Percentiles rank a stretch among this genome's conserved stretches.
phyloP scores from a whole-genome alignment of 73 alveolate species.

The Stentor coeruleus region DNA sequence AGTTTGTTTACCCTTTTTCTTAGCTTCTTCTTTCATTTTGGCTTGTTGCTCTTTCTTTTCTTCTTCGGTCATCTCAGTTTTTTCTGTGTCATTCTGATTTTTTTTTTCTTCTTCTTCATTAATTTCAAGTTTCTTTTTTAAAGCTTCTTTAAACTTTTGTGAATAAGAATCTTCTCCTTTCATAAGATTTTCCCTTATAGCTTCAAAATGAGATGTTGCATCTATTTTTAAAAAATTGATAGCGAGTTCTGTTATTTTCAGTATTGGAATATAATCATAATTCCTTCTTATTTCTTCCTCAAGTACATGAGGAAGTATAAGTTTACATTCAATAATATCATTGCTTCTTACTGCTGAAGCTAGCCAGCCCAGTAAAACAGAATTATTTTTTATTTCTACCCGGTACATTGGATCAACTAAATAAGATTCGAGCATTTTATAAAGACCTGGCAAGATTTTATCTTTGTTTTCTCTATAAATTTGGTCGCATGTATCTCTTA shows the following conservation, averaged over 20 bases:
- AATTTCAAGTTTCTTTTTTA: not conserved
- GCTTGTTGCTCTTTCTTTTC: too few relatives aligned
- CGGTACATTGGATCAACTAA: not conserved
- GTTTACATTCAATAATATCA: not conserved
- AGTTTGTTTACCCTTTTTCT: too few relatives aligned
- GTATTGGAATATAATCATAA: not conserved
- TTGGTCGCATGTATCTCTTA: not conserved
- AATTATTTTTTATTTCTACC: not conserved
- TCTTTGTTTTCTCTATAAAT: not conserved
- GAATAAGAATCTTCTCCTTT: not conserved
- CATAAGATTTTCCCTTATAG: not conserved
- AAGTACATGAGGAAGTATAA: not conserved
- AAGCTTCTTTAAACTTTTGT: not conserved
- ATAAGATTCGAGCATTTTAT: not conserved
- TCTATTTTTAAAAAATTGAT: not conserved
- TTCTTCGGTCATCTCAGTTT: not conserved
- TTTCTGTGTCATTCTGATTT: not conserved
- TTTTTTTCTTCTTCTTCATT: not conserved
- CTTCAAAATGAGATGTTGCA: not conserved
- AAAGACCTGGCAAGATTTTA: not conserved
- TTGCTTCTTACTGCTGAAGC: not conserved
- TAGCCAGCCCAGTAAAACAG: not conserved
- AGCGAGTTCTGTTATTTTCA: not conserved
- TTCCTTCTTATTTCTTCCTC: conserved; percentile 3
- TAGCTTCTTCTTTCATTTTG: too few relatives aligned